Evolutionary conservation across 495 filamentous ascomycete species (phyloP).

Genomic region (Talaromyces liani): DNA sequence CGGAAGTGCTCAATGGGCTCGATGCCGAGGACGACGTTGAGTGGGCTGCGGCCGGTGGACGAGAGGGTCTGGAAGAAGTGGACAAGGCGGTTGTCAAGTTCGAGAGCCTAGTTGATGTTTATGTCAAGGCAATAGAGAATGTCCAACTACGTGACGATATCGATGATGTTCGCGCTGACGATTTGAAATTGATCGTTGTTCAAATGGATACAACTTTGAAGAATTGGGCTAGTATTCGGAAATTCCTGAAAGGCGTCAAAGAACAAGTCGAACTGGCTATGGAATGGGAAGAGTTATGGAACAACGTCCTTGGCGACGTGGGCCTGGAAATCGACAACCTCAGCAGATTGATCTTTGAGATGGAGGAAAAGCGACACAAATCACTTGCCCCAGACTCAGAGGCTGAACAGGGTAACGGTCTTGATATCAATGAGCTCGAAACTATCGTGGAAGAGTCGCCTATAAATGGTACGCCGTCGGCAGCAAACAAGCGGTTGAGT

Average conservation of each 20-base stretch:
- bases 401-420: constrained; percentile 44
- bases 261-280: constrained; percentile 90
- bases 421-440: constrained; percentile 86
- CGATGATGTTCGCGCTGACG: constrained; percentile 54
- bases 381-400: constrained; percentile 48
- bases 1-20: constrained; percentile 73
- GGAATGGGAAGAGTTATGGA: constrained; percentile 99
- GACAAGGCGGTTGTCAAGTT: constrained; percentile 81
- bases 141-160: constrained; percentile 79
- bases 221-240: constrained; percentile 78
- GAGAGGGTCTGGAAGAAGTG: constrained; percentile 82
- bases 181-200: constrained; percentile 61
- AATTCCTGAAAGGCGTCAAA: constrained; percentile 68
- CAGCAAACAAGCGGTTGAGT: constrained; percentile 57
- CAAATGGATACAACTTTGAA: constrained; percentile 81
- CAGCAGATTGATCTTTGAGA: constrained; percentile 79
- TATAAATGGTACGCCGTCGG: constrained; percentile 36
- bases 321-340: constrained; percentile 82
- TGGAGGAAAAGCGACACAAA: constrained; percentile 88
- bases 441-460: constrained; percentile 90
- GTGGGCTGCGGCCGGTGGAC: constrained; percentile 89
- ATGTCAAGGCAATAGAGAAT: constrained; percentile 83
- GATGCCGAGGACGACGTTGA: constrained; percentile 95
- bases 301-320: constrained; percentile 86
- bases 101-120: constrained; percentile 79